Evolutionary conservation across 495 filamentous ascomycete species (phyloP).

Genomic region (Daldinia loculata): DNA sequence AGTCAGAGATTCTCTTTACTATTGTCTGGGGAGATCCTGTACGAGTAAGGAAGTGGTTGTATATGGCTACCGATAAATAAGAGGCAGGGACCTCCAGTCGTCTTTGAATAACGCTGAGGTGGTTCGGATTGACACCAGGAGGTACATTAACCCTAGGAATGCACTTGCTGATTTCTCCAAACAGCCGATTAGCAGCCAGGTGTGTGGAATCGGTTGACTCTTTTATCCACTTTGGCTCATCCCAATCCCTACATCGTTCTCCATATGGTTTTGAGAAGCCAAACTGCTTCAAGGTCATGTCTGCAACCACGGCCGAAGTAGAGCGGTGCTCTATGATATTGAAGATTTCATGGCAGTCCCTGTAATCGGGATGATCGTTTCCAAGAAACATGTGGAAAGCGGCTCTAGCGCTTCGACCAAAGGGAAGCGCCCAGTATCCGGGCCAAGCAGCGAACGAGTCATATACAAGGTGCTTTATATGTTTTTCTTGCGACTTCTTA

Average conservation of each 20-base stretch:
- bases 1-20: constrained; percentile 1
- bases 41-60: neutral
- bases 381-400: constrained; percentile 30
- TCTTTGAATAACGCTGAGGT: constrained; percentile 23
- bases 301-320: constrained; percentile 45
- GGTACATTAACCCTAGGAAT: constrained; percentile 34
- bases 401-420: constrained; percentile 30
- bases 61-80: constrained; percentile 30
- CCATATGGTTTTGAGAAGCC: constrained; percentile 33
- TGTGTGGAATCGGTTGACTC: constrained; percentile 12
- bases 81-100: constrained; percentile 12
- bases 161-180: neutral
- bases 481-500: constrained; percentile 46
- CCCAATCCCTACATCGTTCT: constrained; percentile 36
- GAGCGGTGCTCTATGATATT: constrained; percentile 50
- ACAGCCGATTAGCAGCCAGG: neutral
- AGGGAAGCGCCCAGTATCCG: constrained; percentile 41
- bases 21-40: neutral
- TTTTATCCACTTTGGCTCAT: constrained; percentile 20
- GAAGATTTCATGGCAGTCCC: constrained; percentile 46
- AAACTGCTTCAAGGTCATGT: constrained; percentile 43
- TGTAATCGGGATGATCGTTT: constrained; percentile 12
- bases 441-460: constrained; percentile 47
- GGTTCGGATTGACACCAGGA: constrained; percentile 32
- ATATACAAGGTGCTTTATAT: constrained; percentile 46